These are phyloP conservation scores for Talaromyces nanjingensis DNA, from an alignment of 495 filamentous ascomycete genomes.

Conservation along the genomic window DNA sequence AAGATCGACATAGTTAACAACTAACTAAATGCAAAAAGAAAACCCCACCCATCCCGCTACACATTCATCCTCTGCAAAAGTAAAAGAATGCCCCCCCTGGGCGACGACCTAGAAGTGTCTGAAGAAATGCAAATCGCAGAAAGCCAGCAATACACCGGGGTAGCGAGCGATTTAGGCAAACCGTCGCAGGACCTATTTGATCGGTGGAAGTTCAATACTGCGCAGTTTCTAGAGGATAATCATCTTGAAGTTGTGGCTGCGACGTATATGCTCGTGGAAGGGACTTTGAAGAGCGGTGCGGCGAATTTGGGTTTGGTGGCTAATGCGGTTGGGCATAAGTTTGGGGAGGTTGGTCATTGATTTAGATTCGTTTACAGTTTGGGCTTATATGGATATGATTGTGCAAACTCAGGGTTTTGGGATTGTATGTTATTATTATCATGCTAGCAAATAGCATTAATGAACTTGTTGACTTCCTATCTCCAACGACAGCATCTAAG, in stretches of 20 bases:
- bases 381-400: background rate
- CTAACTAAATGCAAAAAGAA: background rate
- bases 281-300: slow-evolving; percentile 8
- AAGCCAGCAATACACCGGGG: background rate
- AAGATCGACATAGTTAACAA: too few relatives aligned
- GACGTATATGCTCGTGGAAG: slow-evolving; percentile 11
- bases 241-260: slow-evolving; percentile 9
- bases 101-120: background rate
- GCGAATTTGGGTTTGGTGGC: background rate
- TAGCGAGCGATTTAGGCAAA: slow-evolving; percentile 5
- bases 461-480: background rate
- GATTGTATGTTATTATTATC: background rate
- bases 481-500: background rate
- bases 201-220: slow-evolving; percentile 10
- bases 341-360: slow-evolving; percentile 4
- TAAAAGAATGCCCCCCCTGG: background rate
- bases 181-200: slow-evolving; percentile 9
- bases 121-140: background rate
- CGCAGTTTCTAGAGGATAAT: slow-evolving; percentile 7
- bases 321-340: slow-evolving; percentile 6
- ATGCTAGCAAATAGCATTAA: background rate
- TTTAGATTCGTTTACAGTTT: background rate
- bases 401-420: background rate
- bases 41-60: slow-evolving; percentile 9
- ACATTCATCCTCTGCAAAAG: slow-evolving; percentile 11